Percentiles rank a stretch among this genome's conserved stretches.
Conservation (phyloP, 1,284 basidiomycete genomes). For the Trichosporon asahii region DNA sequence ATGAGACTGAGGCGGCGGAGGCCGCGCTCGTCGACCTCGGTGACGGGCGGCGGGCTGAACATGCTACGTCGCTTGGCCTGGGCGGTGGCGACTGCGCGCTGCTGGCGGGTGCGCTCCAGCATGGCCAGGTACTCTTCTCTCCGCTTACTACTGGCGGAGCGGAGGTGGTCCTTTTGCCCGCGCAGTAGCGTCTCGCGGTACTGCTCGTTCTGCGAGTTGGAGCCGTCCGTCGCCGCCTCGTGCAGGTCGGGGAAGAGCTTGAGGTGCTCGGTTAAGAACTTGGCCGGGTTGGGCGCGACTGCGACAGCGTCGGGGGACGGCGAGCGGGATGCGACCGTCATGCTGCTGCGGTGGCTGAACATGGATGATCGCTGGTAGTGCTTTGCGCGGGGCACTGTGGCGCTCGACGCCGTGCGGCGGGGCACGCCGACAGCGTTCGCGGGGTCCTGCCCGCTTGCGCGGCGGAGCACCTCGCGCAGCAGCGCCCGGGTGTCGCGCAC, state of each 20-base stretch:
- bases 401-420: not conserved
- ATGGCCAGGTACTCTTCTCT: constrained; percentile 2
- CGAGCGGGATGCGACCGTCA: not conserved
- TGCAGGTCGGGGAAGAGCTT: constrained; percentile 9
- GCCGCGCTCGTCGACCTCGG: constrained; percentile 10
- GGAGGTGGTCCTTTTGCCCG: constrained; percentile 4
- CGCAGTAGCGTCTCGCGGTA: not conserved
- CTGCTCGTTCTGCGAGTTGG: constrained; percentile 6
- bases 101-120: not conserved
- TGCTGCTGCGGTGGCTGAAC: not conserved
- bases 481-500: not conserved
- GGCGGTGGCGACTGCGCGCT: not conserved
- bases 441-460: not conserved
- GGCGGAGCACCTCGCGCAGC: constrained; percentile 4
- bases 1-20: constrained; percentile 4
- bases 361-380: not conserved
- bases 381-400: not conserved
- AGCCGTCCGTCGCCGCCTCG: not conserved
- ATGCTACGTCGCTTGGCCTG: not conserved
- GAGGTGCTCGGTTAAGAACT: constrained; percentile 6
- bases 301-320: not conserved
- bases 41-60: not conserved
- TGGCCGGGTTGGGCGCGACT: not conserved
- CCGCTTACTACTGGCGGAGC: not conserved
- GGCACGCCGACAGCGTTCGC: constrained; percentile 6